Evolutionary conservation across 225 moss, liverwort and hornwort species (phyloP).

Genomic region (Ulota crispa): DNA sequence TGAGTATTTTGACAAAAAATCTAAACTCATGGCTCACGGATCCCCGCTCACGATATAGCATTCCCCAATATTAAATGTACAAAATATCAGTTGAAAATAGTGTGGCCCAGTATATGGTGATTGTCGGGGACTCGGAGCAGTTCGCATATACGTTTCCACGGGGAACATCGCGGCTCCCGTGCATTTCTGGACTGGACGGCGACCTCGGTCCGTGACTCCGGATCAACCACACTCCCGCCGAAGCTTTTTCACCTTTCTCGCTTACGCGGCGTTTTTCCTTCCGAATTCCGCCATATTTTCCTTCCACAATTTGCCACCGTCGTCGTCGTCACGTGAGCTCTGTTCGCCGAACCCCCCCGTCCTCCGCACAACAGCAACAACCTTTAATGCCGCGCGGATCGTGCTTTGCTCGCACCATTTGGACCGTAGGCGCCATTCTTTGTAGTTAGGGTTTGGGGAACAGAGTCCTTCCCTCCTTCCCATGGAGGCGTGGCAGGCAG

Average conservation of each 20-base stretch:
- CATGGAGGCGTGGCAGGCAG: slow-evolving; percentile 24
- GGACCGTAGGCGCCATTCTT: background rate
- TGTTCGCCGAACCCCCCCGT: background rate
- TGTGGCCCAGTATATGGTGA: too few species aligned
- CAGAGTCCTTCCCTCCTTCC: too few species aligned
- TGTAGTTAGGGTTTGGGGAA: slow-evolving; percentile 22
- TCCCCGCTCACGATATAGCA: too few species aligned
- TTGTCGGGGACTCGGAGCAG: too few species aligned
- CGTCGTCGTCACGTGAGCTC: background rate
- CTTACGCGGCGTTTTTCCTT: background rate
- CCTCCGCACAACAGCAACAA: background rate
- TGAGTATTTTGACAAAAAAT: too few species aligned
- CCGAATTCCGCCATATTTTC: background rate
- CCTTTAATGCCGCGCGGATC: background rate
- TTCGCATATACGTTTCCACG: too few species aligned
- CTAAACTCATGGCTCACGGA: too few species aligned
- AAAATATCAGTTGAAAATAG: too few species aligned
- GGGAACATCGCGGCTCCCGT: too few species aligned
- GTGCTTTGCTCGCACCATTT: background rate
- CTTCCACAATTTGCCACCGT: too few species aligned
- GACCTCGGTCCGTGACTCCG: background rate
- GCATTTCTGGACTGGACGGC: too few species aligned
- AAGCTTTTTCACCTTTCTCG: background rate
- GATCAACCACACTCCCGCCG: background rate
- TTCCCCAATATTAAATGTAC: too few species aligned